Evolutionary conservation across 495 filamentous ascomycete species (phyloP).

Genomic region (Aspergillus bridgeri): DNA sequence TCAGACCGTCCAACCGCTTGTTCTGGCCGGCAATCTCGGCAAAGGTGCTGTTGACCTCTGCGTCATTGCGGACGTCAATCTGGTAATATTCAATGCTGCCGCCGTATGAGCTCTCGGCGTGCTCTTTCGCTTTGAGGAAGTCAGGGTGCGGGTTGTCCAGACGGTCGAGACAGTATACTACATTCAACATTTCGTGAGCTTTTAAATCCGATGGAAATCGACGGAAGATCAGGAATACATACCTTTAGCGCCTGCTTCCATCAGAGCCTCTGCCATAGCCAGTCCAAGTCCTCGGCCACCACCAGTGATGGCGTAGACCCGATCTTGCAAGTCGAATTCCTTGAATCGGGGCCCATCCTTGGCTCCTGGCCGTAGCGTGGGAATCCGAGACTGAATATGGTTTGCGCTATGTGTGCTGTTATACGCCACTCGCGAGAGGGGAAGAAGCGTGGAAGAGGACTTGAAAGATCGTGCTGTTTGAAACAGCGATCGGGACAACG

Average conservation of each 20-base stretch:
- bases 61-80: constrained; percentile 61
- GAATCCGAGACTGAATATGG: constrained; percentile 35
- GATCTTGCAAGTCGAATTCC: constrained; percentile 54
- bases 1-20: constrained; percentile 65
- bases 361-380: constrained; percentile 19
- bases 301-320: constrained; percentile 61
- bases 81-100: constrained; percentile 58
- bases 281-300: constrained; percentile 62
- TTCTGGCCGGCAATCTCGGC: constrained; percentile 51
- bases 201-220: neutral
- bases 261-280: constrained; percentile 63
- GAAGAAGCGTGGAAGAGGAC: constrained; percentile 5
- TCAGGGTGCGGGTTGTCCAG: constrained; percentile 47
- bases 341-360: constrained; percentile 32
- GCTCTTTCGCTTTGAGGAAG: constrained; percentile 47
- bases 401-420: constrained; percentile 21
- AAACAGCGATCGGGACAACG: constrained; percentile 16
- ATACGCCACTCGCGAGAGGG: constrained; percentile 7
- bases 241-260: constrained; percentile 67
- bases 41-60: constrained; percentile 51
- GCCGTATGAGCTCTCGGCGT: constrained; percentile 46
- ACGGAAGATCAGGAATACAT: constrained; percentile 5
- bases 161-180: constrained; percentile 65
- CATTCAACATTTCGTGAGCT: neutral
- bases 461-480: constrained; percentile 11